Evolutionary conservation across 2,329 filamentous ascomycete species (phyloP).

Genomic region (Sclerotinia sclerotiorum): DNA sequence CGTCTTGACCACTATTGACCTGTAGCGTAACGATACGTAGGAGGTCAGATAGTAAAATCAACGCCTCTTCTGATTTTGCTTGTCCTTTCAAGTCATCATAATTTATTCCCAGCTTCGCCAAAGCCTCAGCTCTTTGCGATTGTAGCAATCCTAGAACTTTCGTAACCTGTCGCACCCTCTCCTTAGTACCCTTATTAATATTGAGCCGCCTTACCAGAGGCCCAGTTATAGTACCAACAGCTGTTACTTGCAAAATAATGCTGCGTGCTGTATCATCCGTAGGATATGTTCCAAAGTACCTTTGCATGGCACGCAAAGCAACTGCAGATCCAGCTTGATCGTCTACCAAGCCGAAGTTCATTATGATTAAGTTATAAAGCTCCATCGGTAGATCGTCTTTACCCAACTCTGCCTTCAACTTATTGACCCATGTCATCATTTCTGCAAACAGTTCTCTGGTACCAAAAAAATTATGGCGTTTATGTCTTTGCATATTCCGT

Average conservation of each 20-base stretch:
- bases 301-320: slow-evolving; percentile 48
- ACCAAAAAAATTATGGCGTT: slow-evolving; percentile 13
- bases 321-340: slow-evolving; percentile 52
- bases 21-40: slow-evolving; percentile 34
- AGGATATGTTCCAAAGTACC: slow-evolving; percentile 47
- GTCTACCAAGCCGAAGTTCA: slow-evolving; percentile 50
- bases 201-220: slow-evolving; percentile 42
- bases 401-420: slow-evolving; percentile 41
- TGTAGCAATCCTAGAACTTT: slow-evolving; percentile 47
- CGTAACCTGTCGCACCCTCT: slow-evolving; percentile 47
- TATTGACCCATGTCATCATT: slow-evolving; percentile 43
- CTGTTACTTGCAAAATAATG: slow-evolving; percentile 51
- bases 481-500: slow-evolving; percentile 11
- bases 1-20: neutral
- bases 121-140: slow-evolving; percentile 34
- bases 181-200: slow-evolving; percentile 42
- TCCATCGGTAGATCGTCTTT: slow-evolving; percentile 47
- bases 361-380: slow-evolving; percentile 52
- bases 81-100: slow-evolving; percentile 35
- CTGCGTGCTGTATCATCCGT: slow-evolving; percentile 48
- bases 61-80: slow-evolving; percentile 38
- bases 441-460: slow-evolving; percentile 45
- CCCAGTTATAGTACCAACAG: slow-evolving; percentile 40
- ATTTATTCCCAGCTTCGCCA: slow-evolving; percentile 35
- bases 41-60: slow-evolving; percentile 36